Evolutionary conservation across 441 rosid species (phyloP).

Genomic region (Omphalea diandra): DNA sequence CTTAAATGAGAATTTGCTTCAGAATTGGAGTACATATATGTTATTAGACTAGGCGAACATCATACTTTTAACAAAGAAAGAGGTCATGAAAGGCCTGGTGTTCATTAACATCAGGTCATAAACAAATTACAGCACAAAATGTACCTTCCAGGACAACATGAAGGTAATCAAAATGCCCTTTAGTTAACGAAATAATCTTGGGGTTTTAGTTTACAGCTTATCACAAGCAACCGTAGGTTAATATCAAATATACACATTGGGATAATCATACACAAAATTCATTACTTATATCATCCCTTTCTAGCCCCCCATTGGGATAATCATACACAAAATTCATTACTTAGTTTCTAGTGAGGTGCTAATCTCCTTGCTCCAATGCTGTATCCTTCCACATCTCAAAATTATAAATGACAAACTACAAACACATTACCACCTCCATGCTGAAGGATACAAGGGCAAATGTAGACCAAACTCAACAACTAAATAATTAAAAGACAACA

Average conservation of each 20-base stretch:
- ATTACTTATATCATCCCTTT: neutral
- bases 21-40: too few relatives aligned
- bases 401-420: conserved; percentile 13
- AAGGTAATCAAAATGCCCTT: neutral
- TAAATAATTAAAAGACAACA: conserved; percentile 20
- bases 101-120: too few relatives aligned
- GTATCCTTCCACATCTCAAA: conserved; percentile 3
- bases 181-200: neutral
- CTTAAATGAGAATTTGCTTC: too few relatives aligned
- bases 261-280: too few relatives aligned
- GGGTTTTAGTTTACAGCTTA: neutral
- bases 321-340: conserved; percentile 6
- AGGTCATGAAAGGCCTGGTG: too few relatives aligned
- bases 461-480: too few relatives aligned
- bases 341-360: conserved; percentile 5
- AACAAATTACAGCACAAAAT: too few relatives aligned
- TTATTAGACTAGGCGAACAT: too few relatives aligned
- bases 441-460: neutral
- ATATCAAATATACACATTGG: conserved; percentile 14
- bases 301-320: neutral
- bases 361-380: neutral
- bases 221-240: conserved; percentile 3
- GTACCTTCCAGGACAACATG: neutral
- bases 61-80: too few relatives aligned
- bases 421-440: conserved; percentile 18